Percentiles rank a stretch among this genome's conserved stretches.
phyloP scores from a whole-genome alignment of 1,284 basidiomycete genomes.

The Trichosporon asahii region DNA sequence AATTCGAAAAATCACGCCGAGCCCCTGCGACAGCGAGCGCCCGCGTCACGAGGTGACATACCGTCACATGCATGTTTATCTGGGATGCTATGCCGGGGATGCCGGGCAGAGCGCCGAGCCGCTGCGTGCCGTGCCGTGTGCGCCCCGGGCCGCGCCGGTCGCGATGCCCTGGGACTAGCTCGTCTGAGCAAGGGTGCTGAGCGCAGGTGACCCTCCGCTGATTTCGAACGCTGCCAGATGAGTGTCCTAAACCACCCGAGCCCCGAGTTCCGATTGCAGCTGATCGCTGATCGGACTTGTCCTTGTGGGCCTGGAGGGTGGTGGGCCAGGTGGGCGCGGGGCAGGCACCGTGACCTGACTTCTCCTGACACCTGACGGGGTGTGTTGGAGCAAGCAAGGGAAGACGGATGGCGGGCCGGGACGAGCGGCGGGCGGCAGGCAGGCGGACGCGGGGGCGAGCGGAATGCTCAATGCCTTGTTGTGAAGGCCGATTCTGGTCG shows the following conservation, averaged over 20 bases:
- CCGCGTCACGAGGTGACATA: not conserved
- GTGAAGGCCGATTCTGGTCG: not conserved
- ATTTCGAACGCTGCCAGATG: not conserved
- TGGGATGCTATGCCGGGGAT: not conserved
- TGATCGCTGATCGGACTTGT: not conserved
- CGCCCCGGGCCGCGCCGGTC: not conserved
- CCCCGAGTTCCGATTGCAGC: constrained; percentile 1
- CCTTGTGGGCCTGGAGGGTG: not conserved
- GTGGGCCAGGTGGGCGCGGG: not conserved
- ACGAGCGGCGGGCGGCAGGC: not conserved
- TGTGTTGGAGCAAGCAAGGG: not conserved
- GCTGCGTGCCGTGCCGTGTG: not conserved
- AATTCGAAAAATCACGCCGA: constrained; percentile 3
- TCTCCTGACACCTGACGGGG: no score
- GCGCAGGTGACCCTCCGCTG: not conserved
- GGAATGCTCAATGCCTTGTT: not conserved
- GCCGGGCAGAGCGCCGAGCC: not conserved
- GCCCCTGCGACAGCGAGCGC: not conserved
- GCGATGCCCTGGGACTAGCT: not conserved
- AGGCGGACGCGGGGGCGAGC: not conserved
- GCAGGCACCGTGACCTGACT: not conserved
- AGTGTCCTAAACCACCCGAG: constrained; percentile 1
- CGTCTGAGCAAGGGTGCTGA: not conserved
- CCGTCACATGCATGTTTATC: not conserved
- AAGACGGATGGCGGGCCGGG: not conserved